phyloP scores from a whole-genome alignment of 2,329 filamentous ascomycete genomes.

The Colletotrichum gloeosporioides region DNA sequence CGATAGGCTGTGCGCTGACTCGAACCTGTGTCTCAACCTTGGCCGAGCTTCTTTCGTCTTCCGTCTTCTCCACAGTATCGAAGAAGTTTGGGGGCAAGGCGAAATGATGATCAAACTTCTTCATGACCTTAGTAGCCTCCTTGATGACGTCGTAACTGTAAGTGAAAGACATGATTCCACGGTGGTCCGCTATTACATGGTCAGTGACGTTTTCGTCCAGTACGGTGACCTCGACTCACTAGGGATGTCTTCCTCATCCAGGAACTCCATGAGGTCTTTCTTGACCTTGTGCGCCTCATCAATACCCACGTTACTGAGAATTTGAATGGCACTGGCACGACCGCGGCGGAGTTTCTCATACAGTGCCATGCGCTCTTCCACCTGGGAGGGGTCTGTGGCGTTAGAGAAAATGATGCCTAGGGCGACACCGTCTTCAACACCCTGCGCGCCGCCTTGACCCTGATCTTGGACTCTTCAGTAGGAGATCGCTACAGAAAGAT shows the following conservation, averaged over 20 bases:
- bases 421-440: slow-evolving; percentile 39
- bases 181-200: not conserved
- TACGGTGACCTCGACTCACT: slow-evolving; percentile 24
- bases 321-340: slow-evolving; percentile 39
- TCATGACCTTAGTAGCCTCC: slow-evolving; percentile 23
- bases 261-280: slow-evolving; percentile 30
- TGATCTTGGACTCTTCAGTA: slow-evolving; percentile 32
- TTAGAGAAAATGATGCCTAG: slow-evolving; percentile 32
- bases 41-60: not conserved
- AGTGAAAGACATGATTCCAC: slow-evolving; percentile 17
- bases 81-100: slow-evolving; percentile 26
- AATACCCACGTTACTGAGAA: slow-evolving; percentile 42
- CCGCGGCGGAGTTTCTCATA: slow-evolving; percentile 30
- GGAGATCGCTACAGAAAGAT: not conserved
- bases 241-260: slow-evolving; percentile 32
- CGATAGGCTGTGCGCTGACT: not conserved
- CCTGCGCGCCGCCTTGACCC: slow-evolving; percentile 40
- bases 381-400: slow-evolving; percentile 22
- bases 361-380: slow-evolving; percentile 27
- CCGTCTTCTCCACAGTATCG: not conserved
- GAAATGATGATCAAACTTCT: slow-evolving; percentile 21
- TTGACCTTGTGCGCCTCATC: slow-evolving; percentile 33
- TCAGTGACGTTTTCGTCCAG: not conserved
- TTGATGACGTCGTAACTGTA: slow-evolving; percentile 27
- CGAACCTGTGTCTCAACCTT: not conserved